Evolutionary conservation across 306 rosid species (phyloP).

Genomic region (Sphenostylis stenocarpa): DNA sequence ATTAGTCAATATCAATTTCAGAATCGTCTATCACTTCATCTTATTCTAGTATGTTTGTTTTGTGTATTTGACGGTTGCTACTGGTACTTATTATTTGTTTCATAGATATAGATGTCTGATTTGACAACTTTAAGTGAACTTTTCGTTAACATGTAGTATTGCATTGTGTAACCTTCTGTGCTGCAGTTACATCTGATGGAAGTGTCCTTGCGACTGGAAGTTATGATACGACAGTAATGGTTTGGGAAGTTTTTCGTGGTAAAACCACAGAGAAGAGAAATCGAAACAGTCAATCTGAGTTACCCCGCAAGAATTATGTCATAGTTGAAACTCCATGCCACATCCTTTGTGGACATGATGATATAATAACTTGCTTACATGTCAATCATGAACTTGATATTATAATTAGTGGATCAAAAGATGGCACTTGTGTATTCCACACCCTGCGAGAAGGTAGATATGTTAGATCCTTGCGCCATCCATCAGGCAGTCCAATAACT

Average conservation of each 20-base stretch:
- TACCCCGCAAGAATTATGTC: constrained; percentile 75
- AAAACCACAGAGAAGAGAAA: constrained; percentile 68
- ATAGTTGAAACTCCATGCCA: constrained; percentile 87
- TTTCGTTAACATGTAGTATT: constrained; percentile 3
- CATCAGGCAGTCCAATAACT: constrained; percentile 84
- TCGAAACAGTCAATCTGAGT: constrained; percentile 71
- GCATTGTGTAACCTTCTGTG: constrained; percentile 18
- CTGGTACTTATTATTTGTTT: neutral
- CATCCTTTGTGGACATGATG: constrained; percentile 96
- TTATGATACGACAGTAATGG: constrained; percentile 95
- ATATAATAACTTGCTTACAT: constrained; percentile 85
- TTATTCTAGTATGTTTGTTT: constrained; percentile 12
- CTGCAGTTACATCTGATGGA: constrained; percentile 97
- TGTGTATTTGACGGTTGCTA: constrained; percentile 1
- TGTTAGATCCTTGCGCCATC: constrained; percentile 83
- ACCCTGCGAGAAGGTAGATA: constrained; percentile 92
- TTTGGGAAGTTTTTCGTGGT: constrained; percentile 89
- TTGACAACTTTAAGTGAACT: neutral
- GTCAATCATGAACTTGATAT: constrained; percentile 91
- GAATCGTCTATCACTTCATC: neutral
- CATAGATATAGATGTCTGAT: neutral
- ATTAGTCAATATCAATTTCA: neutral
- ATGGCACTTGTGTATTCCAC: constrained; percentile 95
- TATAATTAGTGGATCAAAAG: constrained; percentile 96
- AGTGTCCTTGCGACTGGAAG: constrained; percentile 97